Percentiles rank a stretch among this genome's conserved stretches.
Evolutionary conservation across 75 land plant genomes (phyloP).

Genomic region (Gnetum montanum): DNA sequence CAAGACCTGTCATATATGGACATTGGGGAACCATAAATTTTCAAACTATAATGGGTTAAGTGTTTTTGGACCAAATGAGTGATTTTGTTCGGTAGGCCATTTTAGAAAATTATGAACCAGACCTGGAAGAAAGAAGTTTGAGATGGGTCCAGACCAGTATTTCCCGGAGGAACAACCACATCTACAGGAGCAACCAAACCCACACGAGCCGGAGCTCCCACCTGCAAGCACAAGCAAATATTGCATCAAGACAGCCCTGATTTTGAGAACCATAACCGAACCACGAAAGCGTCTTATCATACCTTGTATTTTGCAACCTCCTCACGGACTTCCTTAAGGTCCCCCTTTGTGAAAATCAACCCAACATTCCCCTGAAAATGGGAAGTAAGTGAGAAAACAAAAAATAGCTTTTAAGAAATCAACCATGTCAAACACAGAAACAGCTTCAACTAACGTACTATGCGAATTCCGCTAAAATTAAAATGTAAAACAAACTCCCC

Average conservation of each 20-base stretch:
- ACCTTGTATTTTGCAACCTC: slow-evolving; percentile 51
- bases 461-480: too few species aligned
- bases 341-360: slow-evolving; percentile 52
- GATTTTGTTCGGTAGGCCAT: too few species aligned
- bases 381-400: neutral
- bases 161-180: slow-evolving; percentile 50
- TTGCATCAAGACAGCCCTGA: neutral
- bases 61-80: too few species aligned
- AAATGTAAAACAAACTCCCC: too few species aligned
- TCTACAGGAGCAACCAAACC: slow-evolving; percentile 54
- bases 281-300: neutral
- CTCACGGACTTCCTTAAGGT: slow-evolving; percentile 51
- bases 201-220: slow-evolving; percentile 59
- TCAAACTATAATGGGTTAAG: neutral
- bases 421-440: too few species aligned
- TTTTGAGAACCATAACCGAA: neutral
- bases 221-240: slow-evolving; percentile 10
- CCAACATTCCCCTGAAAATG: slow-evolving; percentile 40
- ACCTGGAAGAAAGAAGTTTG: slow-evolving; percentile 65
- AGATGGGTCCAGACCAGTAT: slow-evolving; percentile 55
- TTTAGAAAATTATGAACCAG: too few species aligned
- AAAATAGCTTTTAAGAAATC: too few species aligned
- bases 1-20: slow-evolving; percentile 61
- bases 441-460: too few species aligned
- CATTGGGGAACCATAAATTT: neutral